A percentile compares a stretch with the other conserved stretches of the same genome.
Conservation (phyloP, 352 stramenopile species). For the Phytophthora cactorum region DNA sequence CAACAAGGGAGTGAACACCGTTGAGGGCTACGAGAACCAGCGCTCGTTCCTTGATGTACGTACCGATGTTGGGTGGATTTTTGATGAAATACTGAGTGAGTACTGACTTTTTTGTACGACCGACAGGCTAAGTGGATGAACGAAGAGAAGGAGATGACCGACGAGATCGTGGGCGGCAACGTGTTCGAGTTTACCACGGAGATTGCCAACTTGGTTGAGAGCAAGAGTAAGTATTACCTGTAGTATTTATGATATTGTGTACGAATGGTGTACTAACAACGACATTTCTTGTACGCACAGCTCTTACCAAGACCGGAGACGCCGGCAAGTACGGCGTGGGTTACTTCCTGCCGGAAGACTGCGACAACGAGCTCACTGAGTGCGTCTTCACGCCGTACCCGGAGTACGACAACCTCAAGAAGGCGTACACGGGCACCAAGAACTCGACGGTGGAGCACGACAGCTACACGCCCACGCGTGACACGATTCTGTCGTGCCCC, state of each 20-base stretch:
- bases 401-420: slow-evolving; percentile 67
- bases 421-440: slow-evolving; percentile 55
- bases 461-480: slow-evolving; percentile 46
- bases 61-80: neutral
- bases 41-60: slow-evolving; percentile 63
- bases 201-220: slow-evolving; percentile 53
- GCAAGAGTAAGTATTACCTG: slow-evolving; percentile 34
- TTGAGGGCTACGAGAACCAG: slow-evolving; percentile 76
- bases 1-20: slow-evolving; percentile 66
- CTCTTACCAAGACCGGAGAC: slow-evolving; percentile 51
- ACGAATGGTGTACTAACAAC: neutral
- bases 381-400: slow-evolving; percentile 65
- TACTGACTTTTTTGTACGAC: neutral
- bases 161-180: slow-evolving; percentile 72
- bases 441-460: slow-evolving; percentile 51
- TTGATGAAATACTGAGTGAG: neutral
- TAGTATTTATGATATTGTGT: neutral
- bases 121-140: slow-evolving; percentile 78
- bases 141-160: slow-evolving; percentile 67
- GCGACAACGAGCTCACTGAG: slow-evolving; percentile 51
- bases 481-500: slow-evolving; percentile 46
- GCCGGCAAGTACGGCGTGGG: slow-evolving; percentile 66
- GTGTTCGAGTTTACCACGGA: slow-evolving; percentile 82
- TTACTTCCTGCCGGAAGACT: slow-evolving; percentile 69
- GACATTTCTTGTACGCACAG: slow-evolving; percentile 14